phyloP scores from a whole-genome alignment of 495 filamentous ascomycete species.

The Neurospora sp. region DNA sequence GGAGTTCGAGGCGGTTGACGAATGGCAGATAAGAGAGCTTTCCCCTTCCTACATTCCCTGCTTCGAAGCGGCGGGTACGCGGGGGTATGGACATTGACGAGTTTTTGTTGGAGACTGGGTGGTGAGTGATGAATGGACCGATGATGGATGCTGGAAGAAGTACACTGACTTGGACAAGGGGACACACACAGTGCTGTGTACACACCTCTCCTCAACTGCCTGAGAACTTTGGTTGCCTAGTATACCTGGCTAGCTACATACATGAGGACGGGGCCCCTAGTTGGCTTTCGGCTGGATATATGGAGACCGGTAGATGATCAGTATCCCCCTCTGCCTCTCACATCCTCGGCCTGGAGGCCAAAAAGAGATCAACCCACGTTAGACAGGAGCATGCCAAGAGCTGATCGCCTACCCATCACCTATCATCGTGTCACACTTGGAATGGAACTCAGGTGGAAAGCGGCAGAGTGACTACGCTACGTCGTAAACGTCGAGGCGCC shows the following conservation, averaged over 20 bases:
- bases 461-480: background rate
- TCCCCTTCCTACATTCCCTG: background rate
- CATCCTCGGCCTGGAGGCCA: background rate
- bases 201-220: background rate
- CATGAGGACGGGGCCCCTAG: background rate
- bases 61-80: background rate
- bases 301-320: background rate
- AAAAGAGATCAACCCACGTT: background rate
- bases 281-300: background rate
- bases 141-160: background rate
- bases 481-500: background rate
- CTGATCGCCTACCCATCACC: background rate
- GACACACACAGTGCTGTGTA: background rate
- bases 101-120: background rate
- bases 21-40: background rate
- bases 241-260: background rate
- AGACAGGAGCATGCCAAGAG: background rate
- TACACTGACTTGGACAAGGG: background rate
- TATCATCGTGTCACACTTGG: background rate
- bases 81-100: background rate
- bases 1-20: background rate
- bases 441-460: background rate
- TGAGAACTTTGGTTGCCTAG: background rate
- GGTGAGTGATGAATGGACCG: background rate
- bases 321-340: background rate